Evolutionary conservation across 306 rosid species (phyloP), one percentile per base, ranked within the genome.

Genomic region (Rubus idaeus): DNA sequence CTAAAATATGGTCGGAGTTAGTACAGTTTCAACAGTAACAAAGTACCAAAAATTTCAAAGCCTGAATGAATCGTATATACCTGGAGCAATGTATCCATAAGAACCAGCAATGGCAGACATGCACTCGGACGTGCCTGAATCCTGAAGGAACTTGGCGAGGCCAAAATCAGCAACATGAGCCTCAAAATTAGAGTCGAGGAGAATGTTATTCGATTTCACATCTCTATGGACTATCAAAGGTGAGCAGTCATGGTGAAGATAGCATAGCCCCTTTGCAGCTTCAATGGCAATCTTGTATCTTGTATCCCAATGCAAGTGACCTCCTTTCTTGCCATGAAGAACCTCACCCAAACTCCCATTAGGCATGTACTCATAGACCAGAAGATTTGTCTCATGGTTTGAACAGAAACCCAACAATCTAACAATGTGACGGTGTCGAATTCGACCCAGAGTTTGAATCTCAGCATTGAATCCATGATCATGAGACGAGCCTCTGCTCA

Each of bases 101-200:
- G 98, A 94, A 69, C 98, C 98, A 52, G 98, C 98, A 84, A 94
- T 94, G 37, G 96, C 98, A 23, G 98, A 94, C 98, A 94, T 94
- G 89, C 97, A 94, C 73, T 94, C 98, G 5, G 98, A 94, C 39
- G 98, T 92, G 53, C 98, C 98, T 1, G 98, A 94, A 78, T 94
- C 98, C 84, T 94, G 98, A 58, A 94, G 88, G 79, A 94, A 94
- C 90, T 94, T 94, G 82, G 98, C 98, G 45, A 94, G 97, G 68
- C 98, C 98, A 66, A 94, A 94, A 87, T 94, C 98, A 76, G 98
- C 98, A 77, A 94, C 98, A 75, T 94, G 98, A 51, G 98, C 98
- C 84, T 94, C 98, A 77, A 84, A 91, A 71, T 66, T 82, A 71
- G 92, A 79, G 85, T 94, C 98, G 37, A 94, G 89, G n/a, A 94